A percentile compares a stretch with the other conserved stretches of the same genome.
phyloP scores from a whole-genome alignment of 305 asterid genomes.

The Fraxinus platypoda region DNA sequence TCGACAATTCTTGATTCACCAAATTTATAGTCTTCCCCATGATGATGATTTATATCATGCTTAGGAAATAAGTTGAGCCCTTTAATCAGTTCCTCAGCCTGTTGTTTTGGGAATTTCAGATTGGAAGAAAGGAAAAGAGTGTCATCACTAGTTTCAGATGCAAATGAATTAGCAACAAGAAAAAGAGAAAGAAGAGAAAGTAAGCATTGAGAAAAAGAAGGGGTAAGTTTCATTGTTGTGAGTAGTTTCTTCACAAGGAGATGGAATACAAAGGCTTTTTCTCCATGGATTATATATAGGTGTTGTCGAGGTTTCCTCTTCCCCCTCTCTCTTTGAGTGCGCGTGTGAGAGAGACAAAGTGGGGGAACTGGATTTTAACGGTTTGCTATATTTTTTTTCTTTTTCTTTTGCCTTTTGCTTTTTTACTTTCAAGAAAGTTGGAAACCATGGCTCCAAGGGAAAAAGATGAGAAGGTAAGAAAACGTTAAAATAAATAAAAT shows the following conservation, averaged over 20 bases:
- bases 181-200: slow-evolving; percentile 17
- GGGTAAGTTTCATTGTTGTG: background rate
- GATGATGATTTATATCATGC: slow-evolving; percentile 24
- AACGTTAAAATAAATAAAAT: background rate
- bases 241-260: background rate
- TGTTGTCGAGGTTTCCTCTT: background rate
- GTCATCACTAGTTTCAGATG: background rate
- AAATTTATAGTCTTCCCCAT: background rate
- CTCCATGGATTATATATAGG: background rate
- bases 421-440: background rate
- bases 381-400: background rate
- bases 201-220: slow-evolving; percentile 4
- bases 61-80: slow-evolving; percentile 44
- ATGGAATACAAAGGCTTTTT: background rate
- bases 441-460: background rate
- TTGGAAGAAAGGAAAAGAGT: slow-evolving; percentile 15
- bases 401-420: background rate
- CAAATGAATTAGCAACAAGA: slow-evolving; percentile 13
- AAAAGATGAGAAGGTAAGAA: background rate
- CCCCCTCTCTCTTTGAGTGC: background rate
- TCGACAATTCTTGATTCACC: slow-evolving; percentile 30
- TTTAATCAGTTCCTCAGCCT: slow-evolving; percentile 33
- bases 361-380: background rate
- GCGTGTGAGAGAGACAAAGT: background rate
- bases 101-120: slow-evolving; percentile 24